phyloP scores from a whole-genome alignment of 352 stramenopile genomes.

The Phytophthora sp. region DNA sequence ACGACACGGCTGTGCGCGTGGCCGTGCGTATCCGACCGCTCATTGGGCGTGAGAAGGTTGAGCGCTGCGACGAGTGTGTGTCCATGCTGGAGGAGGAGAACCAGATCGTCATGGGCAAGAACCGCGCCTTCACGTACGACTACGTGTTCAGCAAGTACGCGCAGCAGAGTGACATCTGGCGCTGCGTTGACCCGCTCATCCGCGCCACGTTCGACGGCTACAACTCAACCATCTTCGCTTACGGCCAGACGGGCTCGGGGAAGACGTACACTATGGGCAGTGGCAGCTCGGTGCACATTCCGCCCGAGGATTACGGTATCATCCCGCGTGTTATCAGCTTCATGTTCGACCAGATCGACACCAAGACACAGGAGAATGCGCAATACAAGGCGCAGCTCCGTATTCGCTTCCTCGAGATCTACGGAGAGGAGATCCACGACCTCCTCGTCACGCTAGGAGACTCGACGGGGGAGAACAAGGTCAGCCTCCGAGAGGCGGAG shows the following conservation, averaged over 20 bases:
- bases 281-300: conserved; percentile 80
- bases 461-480: conserved; percentile 63
- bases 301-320: conserved; percentile 85
- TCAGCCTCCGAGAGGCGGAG: conserved; percentile 87
- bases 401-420: conserved; percentile 93
- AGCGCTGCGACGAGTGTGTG: conserved; percentile 88
- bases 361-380: conserved; percentile 58
- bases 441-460: conserved; percentile 82
- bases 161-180: conserved; percentile 87
- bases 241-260: conserved; percentile 86
- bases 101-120: conserved; percentile 90
- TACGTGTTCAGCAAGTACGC: conserved; percentile 89
- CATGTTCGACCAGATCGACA: conserved; percentile 85
- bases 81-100: conserved; percentile 82
- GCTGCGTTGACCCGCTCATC: conserved; percentile 83
- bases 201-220: conserved; percentile 88
- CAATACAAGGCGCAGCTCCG: conserved; percentile 74
- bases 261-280: conserved; percentile 93
- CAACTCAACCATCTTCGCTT: conserved; percentile 91
- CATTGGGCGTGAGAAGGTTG: conserved; percentile 88
- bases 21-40: conserved; percentile 87
- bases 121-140: conserved; percentile 91
- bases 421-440: conserved; percentile 91
- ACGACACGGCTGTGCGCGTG: conserved; percentile 76
- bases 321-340: conserved; percentile 86